phyloP scores from a whole-genome alignment of 2,329 filamentous ascomycete genomes.

The Trichoderma harzianum region DNA sequence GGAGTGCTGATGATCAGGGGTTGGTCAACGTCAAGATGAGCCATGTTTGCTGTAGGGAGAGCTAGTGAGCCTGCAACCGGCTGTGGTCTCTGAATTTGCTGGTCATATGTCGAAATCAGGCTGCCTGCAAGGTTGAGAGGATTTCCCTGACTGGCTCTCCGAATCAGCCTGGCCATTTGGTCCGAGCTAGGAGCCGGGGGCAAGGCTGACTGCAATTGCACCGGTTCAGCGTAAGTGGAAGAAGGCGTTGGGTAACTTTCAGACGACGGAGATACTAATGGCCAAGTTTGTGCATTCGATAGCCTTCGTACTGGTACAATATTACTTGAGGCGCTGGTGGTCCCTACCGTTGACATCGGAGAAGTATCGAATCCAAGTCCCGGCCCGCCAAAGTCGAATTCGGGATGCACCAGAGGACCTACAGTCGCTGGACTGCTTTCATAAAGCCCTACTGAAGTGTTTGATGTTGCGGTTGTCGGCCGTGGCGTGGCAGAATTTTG shows the following conservation, averaged over 20 bases:
- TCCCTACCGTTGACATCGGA: constrained; percentile 20
- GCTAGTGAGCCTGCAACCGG: background rate
- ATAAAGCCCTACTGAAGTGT: background rate
- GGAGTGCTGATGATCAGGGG: constrained; percentile 62
- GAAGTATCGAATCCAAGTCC: background rate
- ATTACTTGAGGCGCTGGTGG: constrained; percentile 21
- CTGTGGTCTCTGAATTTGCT: background rate
- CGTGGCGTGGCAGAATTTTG: constrained; percentile 5
- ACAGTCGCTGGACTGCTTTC: constrained; percentile 3
- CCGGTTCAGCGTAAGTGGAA: background rate
- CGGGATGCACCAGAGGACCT: background rate
- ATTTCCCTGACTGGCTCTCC: constrained; percentile 36
- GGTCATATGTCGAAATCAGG: constrained; percentile 28
- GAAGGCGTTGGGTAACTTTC: constrained; percentile 17
- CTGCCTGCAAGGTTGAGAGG: constrained; percentile 44
- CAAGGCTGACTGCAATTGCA: constrained; percentile 28
- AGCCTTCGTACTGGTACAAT: constrained; percentile 27
- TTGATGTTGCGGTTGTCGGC: background rate
- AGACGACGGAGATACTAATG: constrained; percentile 31
- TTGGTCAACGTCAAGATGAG: constrained; percentile 39
- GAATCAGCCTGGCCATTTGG: constrained; percentile 39
- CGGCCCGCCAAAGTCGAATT: background rate
- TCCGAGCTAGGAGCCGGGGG: constrained; percentile 39
- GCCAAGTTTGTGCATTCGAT: constrained; percentile 46
- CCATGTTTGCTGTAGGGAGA: background rate